A percentile compares a stretch with the other conserved stretches of the same genome.
phyloP scores from a whole-genome alignment of 495 filamentous ascomycete genomes.

The Alectoria sarmentosa region DNA sequence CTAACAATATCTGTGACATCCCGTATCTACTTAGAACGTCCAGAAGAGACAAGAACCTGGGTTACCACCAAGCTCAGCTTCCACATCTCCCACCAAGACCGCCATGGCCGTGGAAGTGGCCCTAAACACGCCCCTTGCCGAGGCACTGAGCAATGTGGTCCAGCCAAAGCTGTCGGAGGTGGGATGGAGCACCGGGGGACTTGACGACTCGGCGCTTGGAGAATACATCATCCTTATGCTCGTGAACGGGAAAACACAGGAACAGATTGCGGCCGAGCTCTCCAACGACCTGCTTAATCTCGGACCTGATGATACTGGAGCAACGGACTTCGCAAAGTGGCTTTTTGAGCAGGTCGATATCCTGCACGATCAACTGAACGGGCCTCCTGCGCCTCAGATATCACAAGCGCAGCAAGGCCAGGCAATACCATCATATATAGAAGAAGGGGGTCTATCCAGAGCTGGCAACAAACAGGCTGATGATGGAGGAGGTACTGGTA shows the following conservation, averaged over 20 bases:
- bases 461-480: constrained; percentile 22
- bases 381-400: constrained; percentile 28
- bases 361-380: constrained; percentile 58
- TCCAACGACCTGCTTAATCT: constrained; percentile 82
- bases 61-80: neutral
- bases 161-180: constrained; percentile 94
- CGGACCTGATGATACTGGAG: constrained; percentile 72
- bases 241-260: constrained; percentile 84
- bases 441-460: constrained; percentile 26
- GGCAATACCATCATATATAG: constrained; percentile 34
- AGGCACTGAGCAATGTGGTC: constrained; percentile 69
- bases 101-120: constrained; percentile 67
- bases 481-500: constrained; percentile 41
- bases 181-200: constrained; percentile 75
- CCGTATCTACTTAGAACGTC: neutral
- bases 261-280: constrained; percentile 82
- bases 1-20: neutral
- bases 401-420: constrained; percentile 29
- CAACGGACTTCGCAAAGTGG: constrained; percentile 81
- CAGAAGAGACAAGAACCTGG: neutral
- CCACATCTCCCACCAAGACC: constrained; percentile 1
- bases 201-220: constrained; percentile 75
- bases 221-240: constrained; percentile 98
- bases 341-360: constrained; percentile 74
- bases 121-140: constrained; percentile 70